Percentiles rank a stretch among this genome's conserved stretches.
phyloP scores from a whole-genome alignment of 2,329 filamentous ascomycete genomes.

The Claviceps purpurea region DNA sequence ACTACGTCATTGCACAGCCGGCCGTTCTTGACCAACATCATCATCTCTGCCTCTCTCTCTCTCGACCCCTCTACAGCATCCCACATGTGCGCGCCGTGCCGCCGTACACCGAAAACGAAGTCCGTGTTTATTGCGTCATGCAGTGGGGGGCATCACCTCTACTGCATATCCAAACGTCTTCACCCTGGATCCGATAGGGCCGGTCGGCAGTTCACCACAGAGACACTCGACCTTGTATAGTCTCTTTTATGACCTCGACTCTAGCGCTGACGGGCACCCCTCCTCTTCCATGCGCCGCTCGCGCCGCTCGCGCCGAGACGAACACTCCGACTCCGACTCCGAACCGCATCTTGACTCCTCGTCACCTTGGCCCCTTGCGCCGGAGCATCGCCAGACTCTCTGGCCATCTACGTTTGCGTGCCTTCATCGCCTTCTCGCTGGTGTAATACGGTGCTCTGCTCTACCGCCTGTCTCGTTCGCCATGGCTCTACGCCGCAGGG shows the following conservation, averaged over 20 bases:
- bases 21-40: slow-evolving; percentile 2
- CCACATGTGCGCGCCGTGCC: slow-evolving; percentile 5
- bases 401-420: slow-evolving; percentile 36
- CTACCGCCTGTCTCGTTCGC: slow-evolving; percentile 46
- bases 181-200: slow-evolving; percentile 45
- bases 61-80: slow-evolving; percentile 1
- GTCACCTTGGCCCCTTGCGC: slow-evolving; percentile 5
- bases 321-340: slow-evolving; percentile 21
- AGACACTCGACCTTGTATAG: slow-evolving; percentile 7
- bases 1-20: slow-evolving; percentile 7
- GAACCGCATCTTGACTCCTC: slow-evolving; percentile 16
- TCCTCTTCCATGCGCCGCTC: slow-evolving; percentile 19
- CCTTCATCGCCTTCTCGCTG: slow-evolving; percentile 38
- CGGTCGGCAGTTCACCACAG: slow-evolving; percentile 12
- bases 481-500: slow-evolving; percentile 38
- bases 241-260: slow-evolving; percentile 11
- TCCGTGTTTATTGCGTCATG: slow-evolving; percentile 30
- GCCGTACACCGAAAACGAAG: neutral
- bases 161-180: slow-evolving; percentile 31
- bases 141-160: slow-evolving; percentile 42
- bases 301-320: slow-evolving; percentile 36
- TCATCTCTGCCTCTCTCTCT: neutral
- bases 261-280: slow-evolving; percentile 9
- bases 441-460: slow-evolving; percentile 40
- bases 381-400: slow-evolving; percentile 11